A percentile compares a stretch with the other conserved stretches of the same genome.
Conservation (phyloP, 371 early-diverging fungal genomes). For the Sporodiniella umbellata region DNA sequence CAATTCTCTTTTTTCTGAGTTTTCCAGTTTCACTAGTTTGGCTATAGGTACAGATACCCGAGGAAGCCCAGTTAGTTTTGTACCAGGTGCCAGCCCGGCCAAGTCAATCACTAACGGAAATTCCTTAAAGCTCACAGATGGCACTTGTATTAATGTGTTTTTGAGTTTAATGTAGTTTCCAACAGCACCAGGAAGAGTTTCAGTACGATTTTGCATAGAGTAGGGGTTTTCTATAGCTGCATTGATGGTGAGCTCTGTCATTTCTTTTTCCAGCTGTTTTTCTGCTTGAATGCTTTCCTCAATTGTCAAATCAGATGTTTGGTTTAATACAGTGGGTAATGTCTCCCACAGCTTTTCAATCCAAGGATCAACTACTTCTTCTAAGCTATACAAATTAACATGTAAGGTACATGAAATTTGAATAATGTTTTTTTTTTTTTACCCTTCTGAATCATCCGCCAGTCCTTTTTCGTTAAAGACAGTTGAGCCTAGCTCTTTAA, state of each 20-base stretch:
- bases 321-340: conserved; percentile 48
- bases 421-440: conserved; percentile 5
- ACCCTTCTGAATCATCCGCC: conserved; percentile 92
- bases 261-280: conserved; percentile 18
- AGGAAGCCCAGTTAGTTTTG: conserved; percentile 65
- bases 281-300: conserved; percentile 12
- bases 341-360: conserved; percentile 79
- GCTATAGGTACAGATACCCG: conserved; percentile 54
- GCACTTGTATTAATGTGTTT: conserved; percentile 19
- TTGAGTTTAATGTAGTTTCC: conserved; percentile 24
- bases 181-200: conserved; percentile 16
- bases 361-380: conserved; percentile 91
- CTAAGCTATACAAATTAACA: conserved; percentile 53
- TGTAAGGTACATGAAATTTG: background rate
- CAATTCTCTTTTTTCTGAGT: conserved; percentile 1
- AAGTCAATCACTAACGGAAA: conserved; percentile 47
- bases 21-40: conserved; percentile 22
- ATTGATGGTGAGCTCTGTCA: conserved; percentile 16
- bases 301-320: conserved; percentile 8
- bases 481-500: conserved; percentile 71
- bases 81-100: conserved; percentile 46
- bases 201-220: conserved; percentile 21
- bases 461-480: conserved; percentile 73
- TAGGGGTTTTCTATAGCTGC: conserved; percentile 13
- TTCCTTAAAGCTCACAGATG: conserved; percentile 9